Evolutionary conservation across 1,284 basidiomycete species (phyloP), one percentile per base, ranked within the genome.

Genomic region (Moesziomyces sp.): DNA sequence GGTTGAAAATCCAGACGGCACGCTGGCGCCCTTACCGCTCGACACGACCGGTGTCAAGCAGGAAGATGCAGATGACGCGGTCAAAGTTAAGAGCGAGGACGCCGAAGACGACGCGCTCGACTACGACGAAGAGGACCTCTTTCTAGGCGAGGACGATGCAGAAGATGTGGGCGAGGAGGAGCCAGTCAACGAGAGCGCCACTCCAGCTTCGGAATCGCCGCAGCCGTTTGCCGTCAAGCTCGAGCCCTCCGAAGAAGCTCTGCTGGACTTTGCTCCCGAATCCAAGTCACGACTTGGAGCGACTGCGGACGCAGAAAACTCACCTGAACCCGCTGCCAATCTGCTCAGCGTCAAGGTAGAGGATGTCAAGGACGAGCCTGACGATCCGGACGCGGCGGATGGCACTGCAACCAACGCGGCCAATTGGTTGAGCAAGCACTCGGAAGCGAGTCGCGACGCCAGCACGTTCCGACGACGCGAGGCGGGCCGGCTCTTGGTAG

Each of bases 401-500:
- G 55, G 40, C 30, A 18, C 14, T 40, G 5, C 6, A 8, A 46
- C 38, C 7, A 60, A 46, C 5, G 56, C 56, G n/a, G 53, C 62
- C 49, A 74, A 74, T 40, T 74, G 71, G 71, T 58, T 74, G 18
- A 45, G 61, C 42, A 74, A 69, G 53, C 71, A 69, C 44, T 55
- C 61, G 14, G 58, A 69, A 46, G 56, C 46, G 8, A 54, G 54
- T 5, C 55, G 60, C n/a, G 70, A 73, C 2, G 56, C 58, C 44
- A 45, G 40, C 7, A 35, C 57, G 10, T 45, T 42, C 23, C 52
- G 53, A 2, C 63, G 61, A 21, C 65, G 64, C 18, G 61, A 65
- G 33, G 59, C 33, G 60, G 85, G 61, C 83, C 86, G 46, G 5
- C 57, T 81, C 7, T 87, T 98, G n/a, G 88, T 98, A 49, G 89